Base-by-base conservation (phyloP, 306 rosid species). In the Cercis canadensis region DNA sequence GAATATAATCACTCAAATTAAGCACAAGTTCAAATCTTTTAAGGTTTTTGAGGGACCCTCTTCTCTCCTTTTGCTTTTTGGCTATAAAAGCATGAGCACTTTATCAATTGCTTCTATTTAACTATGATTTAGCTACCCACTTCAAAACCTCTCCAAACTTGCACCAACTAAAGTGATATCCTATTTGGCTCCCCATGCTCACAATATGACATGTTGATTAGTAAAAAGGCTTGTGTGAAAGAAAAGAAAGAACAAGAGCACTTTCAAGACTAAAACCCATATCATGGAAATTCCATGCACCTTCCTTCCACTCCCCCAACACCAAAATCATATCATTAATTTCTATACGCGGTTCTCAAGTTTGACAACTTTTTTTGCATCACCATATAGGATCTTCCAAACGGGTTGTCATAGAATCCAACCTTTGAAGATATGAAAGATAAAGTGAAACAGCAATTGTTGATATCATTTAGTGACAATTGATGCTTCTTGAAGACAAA, bases 101-200 rank as follows among this genome's bases (percentile, higher is more conserved):
- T 87, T 88, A 75, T 74, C 58, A 49, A 71, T 62, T 58, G 68
- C 67, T 80, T 74, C 72, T 0, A 49, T 69, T 73, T 75, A 66
- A 84, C 82, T 85, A 81, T 91, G 84, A 87, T 80, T 77, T 74
- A 66, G 82, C 84, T 45, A 46, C 86, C 87, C 86, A 87, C 87
- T 80, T 78, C 51, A 65, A 73, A 68, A 75, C 60, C 78, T 77
- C 77, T 79, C 70, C 78, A 73, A 68, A 69, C 65, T 78, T 79
- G 58, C 71, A 54, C 81, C 71, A 47, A 78, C 58, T 72, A 69
- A 73, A 77, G 83, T 78, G 70, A 77, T 37, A 37, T 75, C 78
- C 82, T 74, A 33, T 80, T 81, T 76, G 72, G 61, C 24, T 24
- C 49, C 77, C 52, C 40, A 62, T 57, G 63, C 66, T 84, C 73